Evolutionary conservation across 805 yeast species (phyloP).

Genomic region (Lachancea mirantina): DNA sequence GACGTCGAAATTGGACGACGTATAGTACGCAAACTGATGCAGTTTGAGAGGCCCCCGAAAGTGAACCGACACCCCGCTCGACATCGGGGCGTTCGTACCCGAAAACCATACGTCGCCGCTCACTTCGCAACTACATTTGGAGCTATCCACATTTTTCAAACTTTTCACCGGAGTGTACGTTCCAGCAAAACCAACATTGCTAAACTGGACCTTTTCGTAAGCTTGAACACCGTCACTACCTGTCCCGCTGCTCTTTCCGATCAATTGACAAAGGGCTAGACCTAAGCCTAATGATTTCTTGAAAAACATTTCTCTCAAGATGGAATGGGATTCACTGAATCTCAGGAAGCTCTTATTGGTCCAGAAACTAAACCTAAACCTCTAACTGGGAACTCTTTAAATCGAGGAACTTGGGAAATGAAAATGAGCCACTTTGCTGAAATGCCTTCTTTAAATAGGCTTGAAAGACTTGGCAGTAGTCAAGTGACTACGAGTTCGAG

Average conservation of each 20-base stretch:
- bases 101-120: slow-evolving; percentile 27
- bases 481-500: no score
- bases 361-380: no score
- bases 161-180: slow-evolving; percentile 26
- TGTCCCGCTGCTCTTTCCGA: no score
- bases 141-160: slow-evolving; percentile 17
- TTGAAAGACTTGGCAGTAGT: no score
- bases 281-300: background rate
- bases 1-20: slow-evolving; percentile 36
- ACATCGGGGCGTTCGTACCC: slow-evolving; percentile 60
- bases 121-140: slow-evolving; percentile 27
- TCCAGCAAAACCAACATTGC: slow-evolving; percentile 31
- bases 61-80: slow-evolving; percentile 65
- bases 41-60: slow-evolving; percentile 68
- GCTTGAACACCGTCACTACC: slow-evolving; percentile 11
- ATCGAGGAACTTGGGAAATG: no score
- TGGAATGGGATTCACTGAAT: no score
- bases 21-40: slow-evolving; percentile 54
- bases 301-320: no score
- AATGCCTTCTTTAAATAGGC: no score
- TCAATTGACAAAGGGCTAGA: no score
- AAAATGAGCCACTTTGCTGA: no score
- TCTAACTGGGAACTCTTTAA: no score
- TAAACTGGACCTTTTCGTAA: slow-evolving; percentile 20
- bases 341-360: no score